Percentiles rank a stretch among this genome's conserved stretches.
These are phyloP conservation scores for Sugiyamaella valdiviana DNA, from an alignment of 805 yeast genomes.

Conservation along the genomic window DNA sequence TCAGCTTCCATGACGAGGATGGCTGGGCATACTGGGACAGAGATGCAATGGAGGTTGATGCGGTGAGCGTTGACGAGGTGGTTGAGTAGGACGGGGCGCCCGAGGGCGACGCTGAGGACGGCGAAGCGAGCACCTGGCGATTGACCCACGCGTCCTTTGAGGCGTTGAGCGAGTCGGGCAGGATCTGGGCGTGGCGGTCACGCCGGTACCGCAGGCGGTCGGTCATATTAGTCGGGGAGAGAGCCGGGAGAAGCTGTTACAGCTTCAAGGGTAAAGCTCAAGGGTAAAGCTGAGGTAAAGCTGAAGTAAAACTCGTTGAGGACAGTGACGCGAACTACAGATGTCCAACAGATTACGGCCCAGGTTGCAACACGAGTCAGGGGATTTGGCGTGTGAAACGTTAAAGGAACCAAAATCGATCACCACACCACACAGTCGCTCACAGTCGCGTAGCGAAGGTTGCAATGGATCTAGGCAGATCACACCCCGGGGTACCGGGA, in stretches of 20 bases:
- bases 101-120: constrained; percentile 4
- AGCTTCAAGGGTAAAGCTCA: too few relatives aligned
- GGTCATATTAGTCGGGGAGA: background rate
- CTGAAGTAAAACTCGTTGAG: too few relatives aligned
- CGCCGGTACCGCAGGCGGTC: background rate
- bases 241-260: background rate
- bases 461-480: too few relatives aligned
- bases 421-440: too few relatives aligned
- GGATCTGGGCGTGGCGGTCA: background rate
- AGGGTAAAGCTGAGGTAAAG: too few relatives aligned
- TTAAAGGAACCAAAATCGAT: too few relatives aligned
- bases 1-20: constrained; percentile 37
- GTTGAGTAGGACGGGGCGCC: constrained; percentile 5
- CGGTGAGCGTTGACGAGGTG: constrained; percentile 1
- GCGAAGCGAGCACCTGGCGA: constrained; percentile 25
- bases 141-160: constrained; percentile 57
- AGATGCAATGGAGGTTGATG: background rate
- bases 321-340: too few relatives aligned
- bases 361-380: too few relatives aligned
- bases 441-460: too few relatives aligned
- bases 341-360: too few relatives aligned
- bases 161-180: constrained; percentile 6
- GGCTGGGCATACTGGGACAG: constrained; percentile 1
- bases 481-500: too few relatives aligned
- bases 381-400: too few relatives aligned